Evolutionary conservation across 345 rosid species (phyloP), one percentile per base, ranked within the genome.

Genomic region (Hibiscus trionum): DNA sequence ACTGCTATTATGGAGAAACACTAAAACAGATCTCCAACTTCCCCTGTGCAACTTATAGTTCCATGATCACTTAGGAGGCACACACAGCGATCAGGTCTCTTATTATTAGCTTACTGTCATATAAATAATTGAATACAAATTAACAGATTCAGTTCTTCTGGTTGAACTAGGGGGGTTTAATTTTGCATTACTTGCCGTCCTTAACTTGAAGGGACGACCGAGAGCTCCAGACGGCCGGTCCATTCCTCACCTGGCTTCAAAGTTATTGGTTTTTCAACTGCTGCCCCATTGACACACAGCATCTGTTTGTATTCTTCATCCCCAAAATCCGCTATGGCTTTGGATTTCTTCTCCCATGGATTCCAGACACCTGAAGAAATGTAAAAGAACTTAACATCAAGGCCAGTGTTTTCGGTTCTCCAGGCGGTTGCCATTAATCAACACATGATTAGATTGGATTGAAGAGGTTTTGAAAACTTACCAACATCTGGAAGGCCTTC

Each of bases 311-410:
- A 95, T 81, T 95, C 99, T 55, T 95, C 97, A 64, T 95, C 97
- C 68, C 96, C 97, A 17, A 95, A 85, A 81, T 95, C 99, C 0
- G 47, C 58, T 66, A 88, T 75, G 65, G 90, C 68, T 78, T 79
- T 95, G n/a, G 99, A 82, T 81, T 95, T 92, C 89, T 85, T 95
- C 61, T 95, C 99, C 97, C 99, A 90, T 80, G 97, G 99, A 85
- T 95, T 95, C 97, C 99, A 95, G 1, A 95, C 97, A 79, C 89
- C 97, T 94, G 79, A 39, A 64, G 8, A 33, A 15, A 50, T 24
- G 6, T 12, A 12, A 63, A 47, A 11, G 19, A 26, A 15, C 21
- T 35, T 55, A n/a, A 39, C 73, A 53, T 35, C 61, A 52, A 16
- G 33, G 53, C 11, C 4, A 42, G 53, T 8, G 2, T 24, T 24